Percentiles rank a stretch among this genome's conserved stretches.
Conservation (phyloP, 2,329 filamentous ascomycete genomes). For the Capronia coronata region DNA sequence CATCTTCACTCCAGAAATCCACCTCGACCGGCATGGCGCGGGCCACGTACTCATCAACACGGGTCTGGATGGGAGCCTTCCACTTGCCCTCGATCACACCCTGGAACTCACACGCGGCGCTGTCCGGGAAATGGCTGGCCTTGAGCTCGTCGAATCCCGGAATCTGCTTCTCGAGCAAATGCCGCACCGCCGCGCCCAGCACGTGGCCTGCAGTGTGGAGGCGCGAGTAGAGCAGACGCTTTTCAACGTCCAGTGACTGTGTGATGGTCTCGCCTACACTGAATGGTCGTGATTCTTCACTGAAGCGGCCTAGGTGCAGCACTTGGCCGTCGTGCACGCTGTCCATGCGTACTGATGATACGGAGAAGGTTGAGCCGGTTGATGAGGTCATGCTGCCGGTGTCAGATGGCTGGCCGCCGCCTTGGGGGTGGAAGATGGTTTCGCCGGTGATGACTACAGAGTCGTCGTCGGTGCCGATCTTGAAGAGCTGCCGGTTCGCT, state of each 20-base stretch:
- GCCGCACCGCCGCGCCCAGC: slow-evolving; percentile 60
- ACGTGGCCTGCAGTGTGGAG: slow-evolving; percentile 70
- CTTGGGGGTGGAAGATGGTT: slow-evolving; percentile 72
- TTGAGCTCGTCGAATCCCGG: slow-evolving; percentile 59
- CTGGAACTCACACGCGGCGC: slow-evolving; percentile 61
- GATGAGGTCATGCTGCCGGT: slow-evolving; percentile 49
- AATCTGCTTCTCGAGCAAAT: slow-evolving; percentile 49
- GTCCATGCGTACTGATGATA: slow-evolving; percentile 54
- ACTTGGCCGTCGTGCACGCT: slow-evolving; percentile 48
- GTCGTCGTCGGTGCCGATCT: slow-evolving; percentile 47
- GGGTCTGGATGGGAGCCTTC: slow-evolving; percentile 56
- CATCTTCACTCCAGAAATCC: slow-evolving; percentile 61
- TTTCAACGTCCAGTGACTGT: slow-evolving; percentile 56
- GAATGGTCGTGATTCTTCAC: slow-evolving; percentile 33
- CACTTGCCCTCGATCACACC: slow-evolving; percentile 60
- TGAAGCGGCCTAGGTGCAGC: slow-evolving; percentile 60
- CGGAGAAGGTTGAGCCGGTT: slow-evolving; percentile 41
- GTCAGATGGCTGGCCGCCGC: slow-evolving; percentile 67
- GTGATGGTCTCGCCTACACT: slow-evolving; percentile 41
- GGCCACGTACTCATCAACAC: slow-evolving; percentile 54
- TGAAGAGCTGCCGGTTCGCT: slow-evolving; percentile 52
- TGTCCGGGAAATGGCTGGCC: slow-evolving; percentile 64
- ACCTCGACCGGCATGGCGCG: slow-evolving; percentile 55
- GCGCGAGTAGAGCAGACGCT: slow-evolving; percentile 58
- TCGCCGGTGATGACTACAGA: slow-evolving; percentile 55